These are phyloP conservation scores for Venturia aucupariae DNA, from an alignment of 2,329 filamentous ascomycete species.

Conservation along the genomic window DNA sequence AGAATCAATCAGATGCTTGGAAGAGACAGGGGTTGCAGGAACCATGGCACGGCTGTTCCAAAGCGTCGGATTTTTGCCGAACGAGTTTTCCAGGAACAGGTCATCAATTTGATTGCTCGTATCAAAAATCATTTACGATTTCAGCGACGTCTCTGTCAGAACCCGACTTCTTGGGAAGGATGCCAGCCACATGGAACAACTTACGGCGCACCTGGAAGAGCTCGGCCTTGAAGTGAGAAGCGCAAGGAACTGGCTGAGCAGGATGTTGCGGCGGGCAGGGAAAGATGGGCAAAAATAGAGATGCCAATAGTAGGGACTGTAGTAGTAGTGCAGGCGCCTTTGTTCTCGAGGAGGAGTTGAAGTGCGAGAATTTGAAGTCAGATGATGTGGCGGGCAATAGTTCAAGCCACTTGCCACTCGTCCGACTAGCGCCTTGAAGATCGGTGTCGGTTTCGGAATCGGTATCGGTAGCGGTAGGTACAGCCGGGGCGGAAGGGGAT, in stretches of 20 bases:
- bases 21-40: background rate
- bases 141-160: background rate
- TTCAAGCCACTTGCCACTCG: background rate
- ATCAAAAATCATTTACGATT: background rate
- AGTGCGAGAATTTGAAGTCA: too few species aligned
- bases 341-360: background rate
- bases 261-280: too few species aligned
- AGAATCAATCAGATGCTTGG: background rate
- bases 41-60: background rate
- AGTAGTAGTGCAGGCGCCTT: too few species aligned
- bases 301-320: too few species aligned
- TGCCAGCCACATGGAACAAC: background rate
- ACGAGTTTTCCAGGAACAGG: background rate
- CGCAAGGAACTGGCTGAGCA: background rate
- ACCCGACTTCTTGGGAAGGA: background rate
- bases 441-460: too few species aligned
- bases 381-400: background rate
- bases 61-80: background rate
- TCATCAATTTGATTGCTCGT: background rate
- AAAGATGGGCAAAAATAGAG: background rate
- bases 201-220: background rate
- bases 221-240: background rate
- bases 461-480: too few species aligned
- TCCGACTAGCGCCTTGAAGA: background rate
- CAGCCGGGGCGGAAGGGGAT: background rate